Evolutionary conservation across 164 flowering plant genomes (phyloP).

Genomic region (Berberis thunbergii): DNA sequence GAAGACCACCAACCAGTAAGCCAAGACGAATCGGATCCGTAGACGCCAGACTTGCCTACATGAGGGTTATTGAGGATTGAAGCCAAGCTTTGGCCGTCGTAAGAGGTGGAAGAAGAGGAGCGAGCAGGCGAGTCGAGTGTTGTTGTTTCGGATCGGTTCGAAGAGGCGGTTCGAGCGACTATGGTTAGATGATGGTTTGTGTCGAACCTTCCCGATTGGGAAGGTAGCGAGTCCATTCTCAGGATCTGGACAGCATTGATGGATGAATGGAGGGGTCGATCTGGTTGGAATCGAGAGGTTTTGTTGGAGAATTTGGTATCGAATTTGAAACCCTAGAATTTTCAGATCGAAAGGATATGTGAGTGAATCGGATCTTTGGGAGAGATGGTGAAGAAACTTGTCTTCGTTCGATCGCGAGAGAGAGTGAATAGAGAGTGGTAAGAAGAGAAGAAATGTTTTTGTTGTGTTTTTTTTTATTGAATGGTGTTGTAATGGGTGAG

Average conservation of each 20-base stretch:
- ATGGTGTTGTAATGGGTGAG: too few species aligned
- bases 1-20: conserved; percentile 62
- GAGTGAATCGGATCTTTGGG: too few species aligned
- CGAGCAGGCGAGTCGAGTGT: background rate
- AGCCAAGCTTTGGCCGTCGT: conserved; percentile 51
- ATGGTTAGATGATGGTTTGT: background rate
- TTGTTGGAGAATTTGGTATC: too few species aligned
- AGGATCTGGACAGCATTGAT: conserved; percentile 8
- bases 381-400: too few species aligned
- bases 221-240: conserved; percentile 45
- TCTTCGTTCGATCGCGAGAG: too few species aligned
- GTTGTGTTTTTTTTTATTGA: too few species aligned
- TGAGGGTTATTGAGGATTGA: conserved; percentile 94
- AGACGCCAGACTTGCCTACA: conserved; percentile 37
- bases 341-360: too few species aligned
- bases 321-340: too few species aligned
- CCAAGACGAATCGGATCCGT: conserved; percentile 51
- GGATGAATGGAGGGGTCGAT: background rate
- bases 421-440: too few species aligned
- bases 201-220: conserved; percentile 48
- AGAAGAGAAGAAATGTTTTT: too few species aligned
- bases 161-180: background rate
- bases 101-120: conserved; percentile 16
- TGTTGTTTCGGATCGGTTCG: conserved; percentile 14
- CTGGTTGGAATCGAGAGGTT: background rate